These are phyloP conservation scores for Carallia pectinifolia DNA, from an alignment of 345 rosid genomes.

Conservation along the genomic window DNA sequence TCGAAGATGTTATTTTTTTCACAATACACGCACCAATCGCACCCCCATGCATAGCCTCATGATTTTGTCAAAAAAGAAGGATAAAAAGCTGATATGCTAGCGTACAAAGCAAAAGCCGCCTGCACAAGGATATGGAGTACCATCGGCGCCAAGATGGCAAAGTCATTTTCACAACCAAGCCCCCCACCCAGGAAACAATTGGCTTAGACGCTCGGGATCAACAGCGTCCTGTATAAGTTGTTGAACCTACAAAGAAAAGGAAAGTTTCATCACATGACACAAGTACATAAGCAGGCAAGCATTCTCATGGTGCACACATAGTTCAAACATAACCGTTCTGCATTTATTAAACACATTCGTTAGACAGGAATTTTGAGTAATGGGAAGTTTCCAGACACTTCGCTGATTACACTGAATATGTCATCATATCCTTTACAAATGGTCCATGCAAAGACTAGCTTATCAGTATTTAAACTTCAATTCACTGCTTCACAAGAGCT, in stretches of 20 bases:
- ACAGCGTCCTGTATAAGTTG: conserved; percentile 95
- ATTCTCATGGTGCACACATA: too few species aligned
- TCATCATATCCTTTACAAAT: too few species aligned
- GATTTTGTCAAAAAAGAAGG: neutral
- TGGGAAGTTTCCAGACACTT: too few species aligned
- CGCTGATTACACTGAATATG: too few species aligned
- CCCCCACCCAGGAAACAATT: conserved; percentile 96
- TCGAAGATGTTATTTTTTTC: neutral
- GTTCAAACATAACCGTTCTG: too few species aligned
- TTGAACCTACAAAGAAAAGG: conserved; percentile 55
- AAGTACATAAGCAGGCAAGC: neutral
- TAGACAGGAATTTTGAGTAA: too few species aligned
- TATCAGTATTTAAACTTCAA: too few species aligned
- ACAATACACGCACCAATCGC: neutral
- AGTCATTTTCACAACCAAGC: conserved; percentile 58
- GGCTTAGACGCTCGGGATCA: conserved; percentile 78
- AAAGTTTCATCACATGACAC: neutral
- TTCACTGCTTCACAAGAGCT: too few species aligned
- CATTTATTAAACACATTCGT: too few species aligned
- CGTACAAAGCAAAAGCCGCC: conserved; percentile 7
- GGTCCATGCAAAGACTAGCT: too few species aligned
- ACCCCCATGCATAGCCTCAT: neutral
- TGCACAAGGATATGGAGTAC: conserved; percentile 9
- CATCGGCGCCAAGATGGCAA: neutral
- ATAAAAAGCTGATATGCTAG: neutral